Base-by-base conservation (phyloP, 345 rosid species). In the Eucalyptus cloeziana region DNA sequence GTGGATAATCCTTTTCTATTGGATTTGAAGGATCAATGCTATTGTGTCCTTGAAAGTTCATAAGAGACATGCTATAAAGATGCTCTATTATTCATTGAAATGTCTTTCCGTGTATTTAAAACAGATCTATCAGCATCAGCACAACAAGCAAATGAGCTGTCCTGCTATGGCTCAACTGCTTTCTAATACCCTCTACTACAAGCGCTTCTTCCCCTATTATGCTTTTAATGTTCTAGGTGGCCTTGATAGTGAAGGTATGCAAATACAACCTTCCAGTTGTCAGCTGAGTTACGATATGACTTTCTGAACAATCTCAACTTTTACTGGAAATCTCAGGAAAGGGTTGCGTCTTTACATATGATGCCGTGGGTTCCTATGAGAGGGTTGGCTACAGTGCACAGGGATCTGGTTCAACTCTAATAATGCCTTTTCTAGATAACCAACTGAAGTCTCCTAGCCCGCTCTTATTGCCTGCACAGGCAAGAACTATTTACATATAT, bases 341-440 rank as follows among this genome's bases (percentile, higher is more conserved):
- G 92, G 99, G 99, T 21, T 96, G 99, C 86, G 99, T 98, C 58
- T 98, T 94, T 92, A 97, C 99, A 12, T 98, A 97, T 85, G 99
- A 98, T 87, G 99, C 99, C 52, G 99, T 98, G 86, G 99, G 99
- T n/a, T 98, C 99, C 43, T 98, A 97, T 89, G 99, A 98, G 94
- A 94, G 94, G 93, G 99, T 97, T 89, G 99, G 99, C 51, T 98
- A 96, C 92, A 95, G 99, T 89, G 93, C 99, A 56, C 99, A 96
- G 91, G 99, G 99, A 89, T 96, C 99, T 87, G 99, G 99, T 86
- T 95, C 99, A 10, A 96, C 94, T 3, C 99, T 97, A 58, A 96
- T 98, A 54, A 97, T 95, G 95, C 99, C 99, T 50, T 97, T 97
- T 90, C 95, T 98, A 89, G 99, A 98, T 91, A 98, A 98, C 92